Evolutionary conservation across 495 filamentous ascomycete species (phyloP).

Genomic region (Penicillium cinerascens): DNA sequence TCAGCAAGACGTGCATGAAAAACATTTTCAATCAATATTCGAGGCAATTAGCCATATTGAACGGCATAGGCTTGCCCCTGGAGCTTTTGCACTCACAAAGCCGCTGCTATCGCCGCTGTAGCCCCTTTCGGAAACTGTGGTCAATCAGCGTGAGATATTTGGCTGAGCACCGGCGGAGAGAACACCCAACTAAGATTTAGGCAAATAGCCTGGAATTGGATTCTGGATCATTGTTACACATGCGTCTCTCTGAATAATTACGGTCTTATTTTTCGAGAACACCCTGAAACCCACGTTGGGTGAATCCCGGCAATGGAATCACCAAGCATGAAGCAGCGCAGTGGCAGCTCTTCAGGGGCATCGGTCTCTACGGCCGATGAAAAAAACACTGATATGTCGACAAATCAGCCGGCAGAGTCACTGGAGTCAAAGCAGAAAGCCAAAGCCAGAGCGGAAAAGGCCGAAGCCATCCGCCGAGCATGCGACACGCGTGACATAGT

Average conservation of each 20-base stretch:
- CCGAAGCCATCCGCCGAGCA: slow-evolving; percentile 57
- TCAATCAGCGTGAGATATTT: background rate
- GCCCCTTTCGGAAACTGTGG: background rate
- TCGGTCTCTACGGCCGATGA: slow-evolving; percentile 1
- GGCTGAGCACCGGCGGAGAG: background rate
- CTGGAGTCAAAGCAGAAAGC: slow-evolving; percentile 1
- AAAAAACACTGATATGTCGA: background rate
- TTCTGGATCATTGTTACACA: background rate
- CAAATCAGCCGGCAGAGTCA: background rate
- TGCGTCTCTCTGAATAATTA: background rate
- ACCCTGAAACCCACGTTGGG: background rate
- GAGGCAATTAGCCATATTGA: background rate
- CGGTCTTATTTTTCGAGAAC: background rate
- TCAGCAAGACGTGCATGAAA: background rate
- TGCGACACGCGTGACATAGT: slow-evolving; percentile 63
- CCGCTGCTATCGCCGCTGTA: background rate
- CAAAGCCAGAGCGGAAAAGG: slow-evolving; percentile 24
- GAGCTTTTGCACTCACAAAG: background rate
- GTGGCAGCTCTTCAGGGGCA: background rate
- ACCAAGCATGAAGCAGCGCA: background rate
- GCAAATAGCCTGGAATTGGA: background rate
- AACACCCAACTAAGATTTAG: background rate
- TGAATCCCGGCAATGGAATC: slow-evolving; percentile 2
- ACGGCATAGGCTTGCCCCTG: background rate
- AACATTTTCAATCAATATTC: background rate